These are phyloP conservation scores for Colletotrichum tropicicola DNA, from an alignment of 2,329 filamentous ascomycete genomes.

Conservation along the genomic window DNA sequence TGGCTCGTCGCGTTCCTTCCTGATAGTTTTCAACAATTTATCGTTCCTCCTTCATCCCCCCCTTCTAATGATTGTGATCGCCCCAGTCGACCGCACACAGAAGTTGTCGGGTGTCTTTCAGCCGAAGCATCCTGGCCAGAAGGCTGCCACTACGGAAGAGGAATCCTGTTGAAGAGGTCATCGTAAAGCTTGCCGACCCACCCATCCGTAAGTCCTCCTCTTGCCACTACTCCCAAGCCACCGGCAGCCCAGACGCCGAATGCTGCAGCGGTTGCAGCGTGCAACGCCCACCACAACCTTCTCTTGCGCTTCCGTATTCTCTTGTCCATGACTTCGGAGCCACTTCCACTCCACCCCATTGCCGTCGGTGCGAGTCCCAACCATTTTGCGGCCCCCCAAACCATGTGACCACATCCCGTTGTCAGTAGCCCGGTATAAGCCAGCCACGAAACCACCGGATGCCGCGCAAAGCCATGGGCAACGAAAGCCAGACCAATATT, in stretches of 20 bases:
- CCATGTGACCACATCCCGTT: constrained; percentile 78
- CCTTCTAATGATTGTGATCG: too few relatives aligned
- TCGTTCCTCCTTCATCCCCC: too few relatives aligned
- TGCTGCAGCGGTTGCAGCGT: constrained; percentile 67
- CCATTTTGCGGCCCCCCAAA: constrained; percentile 89
- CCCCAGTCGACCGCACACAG: too few relatives aligned
- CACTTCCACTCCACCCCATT: constrained; percentile 55
- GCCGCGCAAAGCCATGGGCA: constrained; percentile 82
- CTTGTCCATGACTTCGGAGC: constrained; percentile 55
- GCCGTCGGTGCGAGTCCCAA: constrained; percentile 69
- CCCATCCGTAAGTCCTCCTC: constrained; percentile 73
- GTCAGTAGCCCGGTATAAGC: constrained; percentile 76
- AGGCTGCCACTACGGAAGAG: constrained; percentile 12
- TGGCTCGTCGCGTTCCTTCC: too few relatives aligned
- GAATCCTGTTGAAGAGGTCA: constrained; percentile 63
- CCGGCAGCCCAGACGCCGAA: constrained; percentile 83
- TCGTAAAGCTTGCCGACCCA: constrained; percentile 88
- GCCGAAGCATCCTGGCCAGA: too few relatives aligned
- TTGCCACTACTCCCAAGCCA: constrained; percentile 79
- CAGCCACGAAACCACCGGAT: constrained; percentile 71
- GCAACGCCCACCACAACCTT: constrained; percentile 76
- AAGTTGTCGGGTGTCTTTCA: too few relatives aligned
- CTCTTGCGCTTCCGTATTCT: constrained; percentile 63
- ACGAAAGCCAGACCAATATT: constrained; percentile 86
- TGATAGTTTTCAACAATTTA: too few relatives aligned